A percentile compares a stretch with the other conserved stretches of the same genome.
Conservation (phyloP, 768 basidiomycete genomes). For the Aureoboletus auriporus region DNA sequence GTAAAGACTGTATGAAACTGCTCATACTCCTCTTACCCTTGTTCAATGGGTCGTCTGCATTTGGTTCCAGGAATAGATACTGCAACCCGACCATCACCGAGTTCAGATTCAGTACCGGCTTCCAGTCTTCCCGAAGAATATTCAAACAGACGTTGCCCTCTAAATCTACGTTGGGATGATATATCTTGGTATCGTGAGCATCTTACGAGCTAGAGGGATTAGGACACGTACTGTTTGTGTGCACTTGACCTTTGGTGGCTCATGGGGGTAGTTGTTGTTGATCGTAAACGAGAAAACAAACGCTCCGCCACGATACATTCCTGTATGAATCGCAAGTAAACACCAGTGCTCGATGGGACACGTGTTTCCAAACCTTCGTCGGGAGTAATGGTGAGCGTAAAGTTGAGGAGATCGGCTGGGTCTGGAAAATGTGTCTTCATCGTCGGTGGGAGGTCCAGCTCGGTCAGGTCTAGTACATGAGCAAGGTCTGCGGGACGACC, state of each 20-base stretch:
- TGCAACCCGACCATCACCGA: constrained; percentile 98
- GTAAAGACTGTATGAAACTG: not conserved
- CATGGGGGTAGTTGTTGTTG: constrained; percentile 98
- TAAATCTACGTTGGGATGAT: constrained; percentile 97
- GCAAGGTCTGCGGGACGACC: constrained; percentile 2
- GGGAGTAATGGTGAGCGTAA: constrained; percentile 90
- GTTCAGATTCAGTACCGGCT: constrained; percentile 95
- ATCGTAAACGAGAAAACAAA: constrained; percentile 95
- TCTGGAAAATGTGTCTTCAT: constrained; percentile 96
- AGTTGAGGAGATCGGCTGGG: constrained; percentile 93
- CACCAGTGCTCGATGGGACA: constrained; percentile 1
- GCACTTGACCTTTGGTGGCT: constrained; percentile 99
- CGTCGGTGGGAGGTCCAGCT: constrained; percentile 91
- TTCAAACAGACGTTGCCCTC: constrained; percentile 99
- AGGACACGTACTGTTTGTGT: constrained; percentile 66
- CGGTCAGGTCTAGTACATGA: constrained; percentile 73
- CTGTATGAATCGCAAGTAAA: constrained; percentile 37
- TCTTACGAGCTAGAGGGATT: not conserved
- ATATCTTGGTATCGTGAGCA: constrained; percentile 59
- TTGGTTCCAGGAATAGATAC: constrained; percentile 97
- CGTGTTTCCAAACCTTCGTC: constrained; percentile 73
- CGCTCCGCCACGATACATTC: constrained; percentile 96
- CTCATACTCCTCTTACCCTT: constrained; percentile 64
- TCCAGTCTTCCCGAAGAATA: constrained; percentile 99
- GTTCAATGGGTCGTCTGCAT: constrained; percentile 97